Conservation (phyloP, 495 filamentous ascomycete genomes). For the Umbilicaria muhlenbergii region DNA sequence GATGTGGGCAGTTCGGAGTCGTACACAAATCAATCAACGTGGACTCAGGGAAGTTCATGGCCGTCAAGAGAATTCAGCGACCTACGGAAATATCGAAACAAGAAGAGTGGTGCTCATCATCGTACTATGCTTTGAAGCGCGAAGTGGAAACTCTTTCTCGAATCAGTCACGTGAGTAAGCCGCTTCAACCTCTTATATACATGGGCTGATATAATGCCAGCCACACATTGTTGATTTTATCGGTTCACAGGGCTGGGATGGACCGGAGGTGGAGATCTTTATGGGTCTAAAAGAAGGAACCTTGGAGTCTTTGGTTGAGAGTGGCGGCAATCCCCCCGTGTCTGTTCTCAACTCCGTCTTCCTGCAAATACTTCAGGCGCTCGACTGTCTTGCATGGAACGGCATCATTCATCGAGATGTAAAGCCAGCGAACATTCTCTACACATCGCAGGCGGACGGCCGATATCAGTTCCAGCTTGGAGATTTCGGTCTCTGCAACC, state of each 20-base stretch:
- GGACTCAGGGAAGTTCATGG: constrained; percentile 13
- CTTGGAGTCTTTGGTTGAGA: constrained; percentile 11
- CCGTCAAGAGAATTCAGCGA: constrained; percentile 10
- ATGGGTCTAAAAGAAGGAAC: constrained; percentile 13
- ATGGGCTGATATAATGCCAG: constrained; percentile 4
- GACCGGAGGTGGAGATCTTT: constrained; percentile 9
- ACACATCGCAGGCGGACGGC: constrained; percentile 1
- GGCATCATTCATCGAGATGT: constrained; percentile 11
- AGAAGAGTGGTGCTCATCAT: constrained; percentile 5
- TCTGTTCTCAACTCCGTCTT: background rate
- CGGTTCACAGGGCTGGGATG: constrained; percentile 4
- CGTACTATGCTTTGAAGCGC: constrained; percentile 6
- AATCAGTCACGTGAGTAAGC: constrained; percentile 6
- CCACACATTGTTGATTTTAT: constrained; percentile 1
- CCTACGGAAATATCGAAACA: constrained; percentile 8
- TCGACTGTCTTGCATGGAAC: constrained; percentile 8
- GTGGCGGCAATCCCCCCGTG: background rate
- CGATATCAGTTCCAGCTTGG: constrained; percentile 5
- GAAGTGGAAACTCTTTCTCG: constrained; percentile 9
- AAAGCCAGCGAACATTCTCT: constrained; percentile 12
- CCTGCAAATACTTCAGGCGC: constrained; percentile 7
- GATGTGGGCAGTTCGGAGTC: constrained; percentile 9
- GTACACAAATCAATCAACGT: constrained; percentile 12
- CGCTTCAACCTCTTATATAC: constrained; percentile 5
- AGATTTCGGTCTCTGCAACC: constrained; percentile 8